Evolutionary conservation across 495 filamentous ascomycete genomes (phyloP).

Genomic region (Trichocladium uniseriatum): DNA sequence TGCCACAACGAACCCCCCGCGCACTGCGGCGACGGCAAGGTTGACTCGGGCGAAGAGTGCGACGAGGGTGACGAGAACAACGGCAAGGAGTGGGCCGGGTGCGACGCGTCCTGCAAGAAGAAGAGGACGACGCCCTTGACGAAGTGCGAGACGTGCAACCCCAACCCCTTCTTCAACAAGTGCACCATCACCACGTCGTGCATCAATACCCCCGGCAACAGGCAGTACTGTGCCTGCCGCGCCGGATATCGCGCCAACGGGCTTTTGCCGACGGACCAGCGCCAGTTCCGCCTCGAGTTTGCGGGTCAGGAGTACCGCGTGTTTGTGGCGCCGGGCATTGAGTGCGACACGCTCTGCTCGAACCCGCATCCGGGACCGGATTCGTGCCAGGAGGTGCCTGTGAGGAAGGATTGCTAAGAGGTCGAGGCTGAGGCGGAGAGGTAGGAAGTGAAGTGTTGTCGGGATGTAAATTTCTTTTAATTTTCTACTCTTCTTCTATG

Average conservation of each 20-base stretch:
- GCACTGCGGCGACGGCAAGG: slow-evolving; percentile 11
- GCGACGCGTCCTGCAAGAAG: slow-evolving; percentile 11
- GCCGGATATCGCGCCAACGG: slow-evolving; percentile 16
- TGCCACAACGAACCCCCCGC: background rate
- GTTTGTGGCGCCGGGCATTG: slow-evolving; percentile 18
- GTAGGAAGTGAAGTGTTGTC: background rate
- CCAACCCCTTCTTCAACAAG: slow-evolving; percentile 20
- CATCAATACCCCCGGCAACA: slow-evolving; percentile 4
- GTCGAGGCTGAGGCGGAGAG: background rate
- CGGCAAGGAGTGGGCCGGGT: slow-evolving; percentile 8
- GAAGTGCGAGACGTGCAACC: slow-evolving; percentile 15
- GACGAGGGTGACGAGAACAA: slow-evolving; percentile 17
- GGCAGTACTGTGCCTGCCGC: slow-evolving; percentile 17
- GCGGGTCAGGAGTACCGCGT: slow-evolving; percentile 16
- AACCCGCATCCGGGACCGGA: slow-evolving; percentile 11
- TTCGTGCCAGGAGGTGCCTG: slow-evolving; percentile 17
- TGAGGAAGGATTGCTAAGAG: slow-evolving; percentile 15
- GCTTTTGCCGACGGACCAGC: slow-evolving; percentile 9
- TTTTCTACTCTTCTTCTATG: too few species aligned
- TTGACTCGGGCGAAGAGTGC: slow-evolving; percentile 15
- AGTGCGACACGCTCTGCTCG: slow-evolving; percentile 16
- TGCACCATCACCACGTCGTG: slow-evolving; percentile 22
- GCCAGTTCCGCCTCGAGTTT: slow-evolving; percentile 16
- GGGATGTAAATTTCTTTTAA: background rate
- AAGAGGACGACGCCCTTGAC: background rate